phyloP scores from a whole-genome alignment of 495 filamentous ascomycete genomes.

The Hypoxylon crocopeplum region DNA sequence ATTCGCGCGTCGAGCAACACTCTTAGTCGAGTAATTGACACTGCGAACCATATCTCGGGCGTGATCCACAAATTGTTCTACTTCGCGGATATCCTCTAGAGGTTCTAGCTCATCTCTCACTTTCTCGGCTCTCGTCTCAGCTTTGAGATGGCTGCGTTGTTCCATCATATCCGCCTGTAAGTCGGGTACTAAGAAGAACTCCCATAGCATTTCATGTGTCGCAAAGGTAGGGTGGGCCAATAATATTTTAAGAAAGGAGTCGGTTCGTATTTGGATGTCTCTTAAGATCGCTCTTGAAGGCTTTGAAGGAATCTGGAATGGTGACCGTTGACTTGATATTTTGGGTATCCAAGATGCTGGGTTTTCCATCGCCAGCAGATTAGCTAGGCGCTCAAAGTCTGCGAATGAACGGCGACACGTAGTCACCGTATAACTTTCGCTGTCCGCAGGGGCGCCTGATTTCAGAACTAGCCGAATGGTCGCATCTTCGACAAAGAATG shows the following conservation, averaged over 20 bases:
- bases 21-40: conserved; percentile 81
- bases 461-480: conserved; percentile 93
- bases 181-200: conserved; percentile 97
- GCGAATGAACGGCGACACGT: conserved; percentile 88
- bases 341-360: conserved; percentile 94
- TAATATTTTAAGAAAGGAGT: conserved; percentile 85
- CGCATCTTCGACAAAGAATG: conserved; percentile 96
- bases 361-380: conserved; percentile 88
- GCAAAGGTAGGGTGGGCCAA: conserved; percentile 91
- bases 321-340: conserved; percentile 78
- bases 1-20: conserved; percentile 74
- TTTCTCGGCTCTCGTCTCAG: conserved; percentile 78
- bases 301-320: conserved; percentile 90
- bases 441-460: conserved; percentile 75
- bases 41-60: conserved; percentile 86
- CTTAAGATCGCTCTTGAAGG: conserved; percentile 86
- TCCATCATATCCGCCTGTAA: conserved; percentile 89
- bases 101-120: conserved; percentile 88
- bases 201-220: conserved; percentile 98
- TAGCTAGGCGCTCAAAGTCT: conserved; percentile 91
- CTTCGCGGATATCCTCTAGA: conserved; percentile 84
- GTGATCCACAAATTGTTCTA: conserved; percentile 89
- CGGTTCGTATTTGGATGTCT: conserved; percentile 85
- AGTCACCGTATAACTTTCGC: conserved; percentile 83
- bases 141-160: conserved; percentile 85